Evolutionary conservation across 139 green algal genomes (phyloP).

Genomic region (Gonium pectorale): DNA sequence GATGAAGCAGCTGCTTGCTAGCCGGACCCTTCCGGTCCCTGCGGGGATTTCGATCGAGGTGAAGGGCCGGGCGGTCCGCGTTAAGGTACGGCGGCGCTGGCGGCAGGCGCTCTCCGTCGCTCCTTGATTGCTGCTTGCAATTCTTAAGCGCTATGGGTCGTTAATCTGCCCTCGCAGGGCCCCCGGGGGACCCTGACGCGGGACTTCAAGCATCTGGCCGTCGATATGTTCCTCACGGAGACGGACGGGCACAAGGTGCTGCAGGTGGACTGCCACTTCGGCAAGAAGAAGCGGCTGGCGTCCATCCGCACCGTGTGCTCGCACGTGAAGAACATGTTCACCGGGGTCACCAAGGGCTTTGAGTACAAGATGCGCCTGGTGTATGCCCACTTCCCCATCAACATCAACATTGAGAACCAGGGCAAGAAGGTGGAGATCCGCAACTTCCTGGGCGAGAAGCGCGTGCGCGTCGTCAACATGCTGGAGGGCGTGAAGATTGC

Average conservation of each 20-base stretch:
- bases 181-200: constrained; percentile 78
- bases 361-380: constrained; percentile 96
- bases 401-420: constrained; percentile 94
- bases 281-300: constrained; percentile 92
- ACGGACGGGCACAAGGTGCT: constrained; percentile 82
- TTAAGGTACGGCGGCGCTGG: constrained; percentile 58
- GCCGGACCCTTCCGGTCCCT: constrained; percentile 73
- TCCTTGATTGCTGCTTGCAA: no score
- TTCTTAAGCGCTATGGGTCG: no score
- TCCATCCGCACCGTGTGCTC: constrained; percentile 90
- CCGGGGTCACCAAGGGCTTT: constrained; percentile 91
- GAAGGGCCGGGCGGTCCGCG: constrained; percentile 67
- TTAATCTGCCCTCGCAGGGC: constrained; percentile 67
- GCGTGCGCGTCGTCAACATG: constrained; percentile 94
- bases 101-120: constrained; percentile 7
- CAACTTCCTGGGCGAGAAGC: constrained; percentile 99
- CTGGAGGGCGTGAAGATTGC: constrained; percentile 87
- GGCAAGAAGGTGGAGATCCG: constrained; percentile 90
- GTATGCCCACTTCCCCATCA: constrained; percentile 99
- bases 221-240: constrained; percentile 91
- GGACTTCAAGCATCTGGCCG: constrained; percentile 90
- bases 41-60: constrained; percentile 68
- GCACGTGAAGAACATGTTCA: constrained; percentile 94
- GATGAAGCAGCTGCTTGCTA: constrained; percentile 86
- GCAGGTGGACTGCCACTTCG: constrained; percentile 90